phyloP scores from a whole-genome alignment of 129 eudicot genomes.

The Daucus carota region DH1_v3.0 NC_030386.2:31956501-31957000 shows the following conservation, averaged over 20 bases:
- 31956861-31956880: background rate
- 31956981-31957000: background rate
- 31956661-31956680: slow-evolving; percentile 62
- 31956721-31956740: slow-evolving; percentile 75
- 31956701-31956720: slow-evolving; percentile 84
- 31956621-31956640: slow-evolving; percentile 20
- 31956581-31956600: background rate
- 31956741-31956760: slow-evolving; percentile 84
- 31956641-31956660: slow-evolving; percentile 25
- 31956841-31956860: background rate
- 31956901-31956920: background rate
- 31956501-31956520: background rate
- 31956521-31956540: background rate
- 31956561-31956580: slow-evolving; percentile 58
- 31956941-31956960: background rate
- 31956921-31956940: background rate
- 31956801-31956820: background rate
- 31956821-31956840: background rate
- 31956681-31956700: slow-evolving; percentile 64
- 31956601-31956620: background rate
- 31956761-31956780: slow-evolving; percentile 30
- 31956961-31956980: background rate
- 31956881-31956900: background rate
- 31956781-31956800: background rate
- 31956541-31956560: slow-evolving; percentile 33